Evolutionary conservation across 495 filamentous ascomycete genomes (phyloP), one percentile per base, ranked within the genome.

Genomic region (Aspergillus conjunctus): DNA sequence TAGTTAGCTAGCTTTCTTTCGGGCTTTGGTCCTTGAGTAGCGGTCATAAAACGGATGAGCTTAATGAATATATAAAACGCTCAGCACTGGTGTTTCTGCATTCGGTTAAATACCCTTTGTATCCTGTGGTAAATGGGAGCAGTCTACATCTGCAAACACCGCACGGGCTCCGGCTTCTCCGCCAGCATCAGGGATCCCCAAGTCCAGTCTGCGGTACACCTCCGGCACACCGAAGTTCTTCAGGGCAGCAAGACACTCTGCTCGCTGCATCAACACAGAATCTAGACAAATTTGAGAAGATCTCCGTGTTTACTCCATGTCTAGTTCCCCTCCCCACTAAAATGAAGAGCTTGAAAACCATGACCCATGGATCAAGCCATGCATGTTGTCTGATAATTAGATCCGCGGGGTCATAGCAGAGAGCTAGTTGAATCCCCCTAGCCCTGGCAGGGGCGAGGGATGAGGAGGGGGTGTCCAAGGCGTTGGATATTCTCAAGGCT

Each of bases 91-190:
- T n/a, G n/a, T n/a, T n/a, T n/a, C n/a, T n/a, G n/a, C n/a, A n/a
- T n/a, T n/a, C n/a, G n/a, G n/a, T n/a, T n/a, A n/a, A n/a, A n/a
- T n/a, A n/a, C n/a, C n/a, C n/a, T n/a, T n/a, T n/a, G n/a, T n/a
- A n/a, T n/a, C n/a, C n/a, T n/a, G n/a, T 57, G 54, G 43, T 26
- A 10, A 33, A 14, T n/a, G 2, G 17, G 41, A 20, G 37, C 44
- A 57, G 49, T 31, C n/a, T 57, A 43, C 17, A 68, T 41, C 55
- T 73, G 71, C 66, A 71, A 73, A 44, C 67, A 63, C 18, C 61
- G 67, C 58, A 70, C 69, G 5, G 69, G 71, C 60, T 62, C 67
- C 43, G 54, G 54, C 46, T 73, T 70, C 59, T 70, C 67, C 12
- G 53, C 71, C 37, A 71, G 70, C 51, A 60, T 71, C 37, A 48